Evolutionary conservation across 306 rosid species (phyloP), one percentile per base, ranked within the genome.

Genomic region (Rosa lucieae): DNA sequence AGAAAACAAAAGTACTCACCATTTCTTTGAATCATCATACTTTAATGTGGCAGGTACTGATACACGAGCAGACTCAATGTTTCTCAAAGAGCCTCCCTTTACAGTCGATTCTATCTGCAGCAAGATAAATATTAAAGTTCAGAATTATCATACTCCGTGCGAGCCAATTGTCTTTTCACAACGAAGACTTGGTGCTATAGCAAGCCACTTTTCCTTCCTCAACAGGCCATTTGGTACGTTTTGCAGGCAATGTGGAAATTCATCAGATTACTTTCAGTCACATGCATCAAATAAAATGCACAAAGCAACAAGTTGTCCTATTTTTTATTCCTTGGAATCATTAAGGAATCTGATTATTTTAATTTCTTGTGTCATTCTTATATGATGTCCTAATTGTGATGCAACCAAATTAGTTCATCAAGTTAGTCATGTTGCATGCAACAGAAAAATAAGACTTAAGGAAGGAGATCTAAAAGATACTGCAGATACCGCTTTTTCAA

Each of bases 101-200:
- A 93, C 85, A 83, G 72, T 93, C 89, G 96, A 95, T 89, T 95
- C 99, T 84, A 95, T 95, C 99, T 95, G 78, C 85, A 84, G 12
- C 79, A 49, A 48, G 59, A 71, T 73, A 83, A 78, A 52, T 59
- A 26, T 17, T 3, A 49, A 78, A 2, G 29, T 75, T 67, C 71
- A 71, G 18, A 20, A 51, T 10, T 44, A 52, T 3, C 77, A 76
- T 78, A 74, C 52, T 74, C 49, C 49, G 40, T 18, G 47, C 3
- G 2, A 69, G 8, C 5, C 55, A 21, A 20, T 74, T 74, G 13
- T 42, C 42, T 56, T 74, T 56, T 40, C 40, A 74, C n/a, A 40
- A 23, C 49, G 2, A 43, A n/a, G n/a, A n/a, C 14, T 74, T 74
- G 78, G 69, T 58, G 32, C 0, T 21, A 29, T 43, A 21, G 37